Percentiles rank a stretch among this genome's conserved stretches.
Conservation (phyloP, 2,329 filamentous ascomycete species). For the Scytalidium lignicola region DNA sequence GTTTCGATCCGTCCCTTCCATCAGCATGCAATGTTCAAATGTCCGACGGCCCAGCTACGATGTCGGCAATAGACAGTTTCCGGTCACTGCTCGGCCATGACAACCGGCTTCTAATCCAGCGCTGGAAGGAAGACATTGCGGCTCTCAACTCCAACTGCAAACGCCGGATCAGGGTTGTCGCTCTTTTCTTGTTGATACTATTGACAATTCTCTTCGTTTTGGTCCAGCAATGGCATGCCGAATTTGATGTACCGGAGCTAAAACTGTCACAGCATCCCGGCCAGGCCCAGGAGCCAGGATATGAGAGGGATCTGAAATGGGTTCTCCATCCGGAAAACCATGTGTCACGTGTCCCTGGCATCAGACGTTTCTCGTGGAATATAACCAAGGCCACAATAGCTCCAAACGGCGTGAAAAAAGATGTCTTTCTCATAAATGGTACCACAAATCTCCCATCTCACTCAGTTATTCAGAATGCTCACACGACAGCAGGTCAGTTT, state of each 20-base stretch:
- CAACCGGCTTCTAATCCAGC: background rate
- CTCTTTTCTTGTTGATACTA: background rate
- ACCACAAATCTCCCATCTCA: background rate
- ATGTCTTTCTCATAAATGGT: constrained; percentile 43
- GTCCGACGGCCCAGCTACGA: background rate
- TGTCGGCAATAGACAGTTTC: constrained; percentile 2
- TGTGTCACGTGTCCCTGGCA: constrained; percentile 28
- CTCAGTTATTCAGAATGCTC: background rate
- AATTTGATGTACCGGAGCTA: background rate
- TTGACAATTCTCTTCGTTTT: constrained; percentile 1
- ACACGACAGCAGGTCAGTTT: constrained; percentile 26
- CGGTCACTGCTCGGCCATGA: constrained; percentile 4
- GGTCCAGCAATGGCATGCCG: constrained; percentile 1
- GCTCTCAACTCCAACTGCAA: background rate
- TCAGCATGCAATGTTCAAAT: background rate
- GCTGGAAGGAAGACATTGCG: constrained; percentile 5
- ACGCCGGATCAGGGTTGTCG: background rate
- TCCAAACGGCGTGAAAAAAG: constrained; percentile 44
- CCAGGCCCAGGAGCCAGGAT: background rate
- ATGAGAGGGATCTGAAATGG: constrained; percentile 3
- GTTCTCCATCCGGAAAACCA: constrained; percentile 37
- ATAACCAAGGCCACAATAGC: constrained; percentile 31
- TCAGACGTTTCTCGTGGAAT: constrained; percentile 32
- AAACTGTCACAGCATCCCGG: background rate
- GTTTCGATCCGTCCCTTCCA: background rate